These are phyloP conservation scores for Paraphaeosphaeria minitans DNA, from an alignment of 2,329 filamentous ascomycete genomes.

Conservation along the genomic window DNA sequence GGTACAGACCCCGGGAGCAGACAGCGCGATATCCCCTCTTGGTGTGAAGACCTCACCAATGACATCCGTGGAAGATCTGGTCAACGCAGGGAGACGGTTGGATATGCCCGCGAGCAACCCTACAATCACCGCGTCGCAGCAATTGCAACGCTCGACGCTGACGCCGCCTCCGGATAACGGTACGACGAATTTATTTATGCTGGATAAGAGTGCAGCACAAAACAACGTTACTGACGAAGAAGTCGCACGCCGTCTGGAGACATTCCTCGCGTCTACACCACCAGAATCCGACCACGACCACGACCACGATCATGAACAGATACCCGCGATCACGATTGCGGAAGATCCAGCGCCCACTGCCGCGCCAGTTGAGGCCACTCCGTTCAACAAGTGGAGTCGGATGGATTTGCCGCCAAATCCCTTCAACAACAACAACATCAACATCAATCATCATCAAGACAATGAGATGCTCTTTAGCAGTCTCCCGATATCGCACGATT, in stretches of 20 bases:
- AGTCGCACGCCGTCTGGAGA: conserved; percentile 54
- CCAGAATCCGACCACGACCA: conserved; percentile 51
- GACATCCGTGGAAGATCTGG: conserved; percentile 53
- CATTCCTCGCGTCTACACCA: conserved; percentile 57
- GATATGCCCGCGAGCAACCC: conserved; percentile 33
- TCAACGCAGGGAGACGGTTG: conserved; percentile 52
- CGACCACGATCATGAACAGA: conserved; percentile 36
- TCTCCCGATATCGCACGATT: conserved; percentile 45
- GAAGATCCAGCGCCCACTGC: conserved; percentile 22
- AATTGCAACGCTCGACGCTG: conserved; percentile 37
- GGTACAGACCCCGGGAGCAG: conserved; percentile 17
- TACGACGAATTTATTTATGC: conserved; percentile 39
- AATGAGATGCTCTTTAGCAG: conserved; percentile 42
- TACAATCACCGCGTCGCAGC: conserved; percentile 18
- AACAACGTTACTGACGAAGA: conserved; percentile 52
- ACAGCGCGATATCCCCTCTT: conserved; percentile 17
- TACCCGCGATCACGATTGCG: conserved; percentile 36
- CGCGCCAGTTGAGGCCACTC: conserved; percentile 14
- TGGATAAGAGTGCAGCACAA: conserved; percentile 36
- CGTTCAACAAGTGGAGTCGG: conserved; percentile 29
- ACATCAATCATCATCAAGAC: conserved; percentile 42
- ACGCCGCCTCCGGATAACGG: conserved; percentile 49
- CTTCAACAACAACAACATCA: conserved; percentile 23
- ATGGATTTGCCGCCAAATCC: conserved; percentile 25
- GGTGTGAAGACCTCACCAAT: conserved; percentile 36